Percentiles rank a stretch among this genome's conserved stretches.
phyloP scores from a whole-genome alignment of 2,329 filamentous ascomycete species.

The Macroventuria anomochaeta region DNA sequence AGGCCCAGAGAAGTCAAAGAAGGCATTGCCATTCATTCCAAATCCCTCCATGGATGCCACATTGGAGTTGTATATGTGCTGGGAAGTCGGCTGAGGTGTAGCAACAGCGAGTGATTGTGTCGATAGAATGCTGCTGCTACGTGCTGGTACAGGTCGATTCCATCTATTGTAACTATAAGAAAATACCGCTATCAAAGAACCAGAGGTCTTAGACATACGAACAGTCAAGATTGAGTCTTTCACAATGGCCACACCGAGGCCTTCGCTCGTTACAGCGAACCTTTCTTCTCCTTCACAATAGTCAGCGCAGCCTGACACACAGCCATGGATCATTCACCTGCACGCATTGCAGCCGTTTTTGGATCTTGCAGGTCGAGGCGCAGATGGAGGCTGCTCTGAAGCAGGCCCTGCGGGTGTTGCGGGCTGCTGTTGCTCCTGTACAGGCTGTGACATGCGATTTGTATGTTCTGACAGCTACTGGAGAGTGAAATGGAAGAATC shows the following conservation, averaged over 20 bases:
- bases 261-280: slow-evolving; percentile 63
- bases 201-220: too few relatives aligned
- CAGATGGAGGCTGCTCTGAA: slow-evolving; percentile 16
- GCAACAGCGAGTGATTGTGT: slow-evolving; percentile 26
- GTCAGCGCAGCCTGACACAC: slow-evolving; percentile 13
- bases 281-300: slow-evolving; percentile 55
- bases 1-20: slow-evolving; percentile 40
- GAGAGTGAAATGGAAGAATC: too few relatives aligned
- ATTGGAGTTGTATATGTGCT: slow-evolving; percentile 21
- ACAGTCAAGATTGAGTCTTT: slow-evolving; percentile 61
- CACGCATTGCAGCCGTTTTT: slow-evolving; percentile 44
- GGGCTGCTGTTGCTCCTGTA: slow-evolving; percentile 21
- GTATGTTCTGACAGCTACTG: not conserved
- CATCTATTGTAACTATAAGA: too few relatives aligned
- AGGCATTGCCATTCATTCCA: slow-evolving; percentile 22
- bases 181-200: too few relatives aligned
- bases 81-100: slow-evolving; percentile 21
- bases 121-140: slow-evolving; percentile 26
- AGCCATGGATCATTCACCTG: slow-evolving; percentile 22
- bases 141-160: slow-evolving; percentile 42
- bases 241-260: slow-evolving; percentile 61
- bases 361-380: slow-evolving; percentile 37
- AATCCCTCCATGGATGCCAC: slow-evolving; percentile 28
- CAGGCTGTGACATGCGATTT: slow-evolving; percentile 30
- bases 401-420: slow-evolving; percentile 20